Conservation (phyloP, 2,329 filamentous ascomycete genomes). For the Colletotrichum graminicola region DNA sequence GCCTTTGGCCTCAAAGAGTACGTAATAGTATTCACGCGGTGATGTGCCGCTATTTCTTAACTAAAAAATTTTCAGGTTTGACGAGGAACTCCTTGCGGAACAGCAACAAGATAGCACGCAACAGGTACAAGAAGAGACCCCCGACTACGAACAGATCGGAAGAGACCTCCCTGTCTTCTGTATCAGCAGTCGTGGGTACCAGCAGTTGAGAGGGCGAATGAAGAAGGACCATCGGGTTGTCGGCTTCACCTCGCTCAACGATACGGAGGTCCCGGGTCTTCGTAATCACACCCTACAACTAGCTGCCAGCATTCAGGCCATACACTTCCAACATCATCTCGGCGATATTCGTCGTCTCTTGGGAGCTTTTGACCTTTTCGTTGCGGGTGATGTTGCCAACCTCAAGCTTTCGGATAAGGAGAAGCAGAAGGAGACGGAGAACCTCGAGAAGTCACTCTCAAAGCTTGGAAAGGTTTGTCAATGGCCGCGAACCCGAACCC, state of each 20-base stretch:
- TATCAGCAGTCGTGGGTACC: slow-evolving; percentile 72
- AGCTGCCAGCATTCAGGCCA: slow-evolving; percentile 55
- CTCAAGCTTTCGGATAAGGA: slow-evolving; percentile 20
- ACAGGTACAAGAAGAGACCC: slow-evolving; percentile 52
- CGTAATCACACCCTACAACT: slow-evolving; percentile 70
- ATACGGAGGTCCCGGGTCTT: slow-evolving; percentile 71
- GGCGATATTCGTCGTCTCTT: slow-evolving; percentile 14
- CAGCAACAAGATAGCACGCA: not conserved
- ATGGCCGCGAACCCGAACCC: not conserved
- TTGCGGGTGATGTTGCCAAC: slow-evolving; percentile 2
- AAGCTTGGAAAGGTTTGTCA: slow-evolving; percentile 18
- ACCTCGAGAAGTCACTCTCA: not conserved
- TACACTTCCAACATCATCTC: slow-evolving; percentile 9
- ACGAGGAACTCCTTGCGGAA: slow-evolving; percentile 24
- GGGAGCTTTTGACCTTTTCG: slow-evolving; percentile 17
- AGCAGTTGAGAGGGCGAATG: slow-evolving; percentile 69
- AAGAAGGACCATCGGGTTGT: slow-evolving; percentile 63
- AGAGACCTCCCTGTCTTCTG: slow-evolving; percentile 72
- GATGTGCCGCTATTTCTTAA: not conserved
- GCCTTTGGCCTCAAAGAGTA: slow-evolving; percentile 60
- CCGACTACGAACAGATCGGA: slow-evolving; percentile 70
- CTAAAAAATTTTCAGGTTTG: slow-evolving; percentile 8
- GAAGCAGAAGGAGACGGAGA: not conserved
- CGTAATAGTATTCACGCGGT: slow-evolving; percentile 41
- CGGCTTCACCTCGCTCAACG: slow-evolving; percentile 64